Conservation (phyloP, 1,139 yeast genomes). For the Saccharomyces hybrid region DNA sequence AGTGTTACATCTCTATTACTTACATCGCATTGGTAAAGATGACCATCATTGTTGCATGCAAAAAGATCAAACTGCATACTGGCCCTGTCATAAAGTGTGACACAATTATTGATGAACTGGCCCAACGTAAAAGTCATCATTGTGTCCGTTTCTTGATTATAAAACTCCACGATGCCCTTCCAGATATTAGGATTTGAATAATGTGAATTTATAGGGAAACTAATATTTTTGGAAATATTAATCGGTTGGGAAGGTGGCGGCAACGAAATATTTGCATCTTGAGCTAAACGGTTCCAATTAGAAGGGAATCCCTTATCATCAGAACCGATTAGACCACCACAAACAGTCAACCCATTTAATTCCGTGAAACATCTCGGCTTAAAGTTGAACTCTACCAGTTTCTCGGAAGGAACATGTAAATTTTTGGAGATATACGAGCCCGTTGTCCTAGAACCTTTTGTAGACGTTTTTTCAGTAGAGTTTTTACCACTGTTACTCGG, state of each 20-base stretch:
- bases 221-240: conserved; percentile 20
- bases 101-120: conserved; percentile 75
- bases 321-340: conserved; percentile 58
- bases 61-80: conserved; percentile 41
- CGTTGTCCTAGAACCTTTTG: conserved; percentile 4
- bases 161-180: conserved; percentile 58
- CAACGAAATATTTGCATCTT: conserved; percentile 1
- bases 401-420: conserved; percentile 23
- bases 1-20: conserved; percentile 38
- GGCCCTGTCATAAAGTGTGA: conserved; percentile 37
- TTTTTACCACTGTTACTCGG: neutral
- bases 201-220: conserved; percentile 24
- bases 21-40: conserved; percentile 58
- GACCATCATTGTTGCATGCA: conserved; percentile 76
- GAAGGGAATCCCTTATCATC: conserved; percentile 30
- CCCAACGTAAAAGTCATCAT: conserved; percentile 55
- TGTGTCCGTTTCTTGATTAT: conserved; percentile 41
- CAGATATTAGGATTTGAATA: conserved; percentile 32
- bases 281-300: conserved; percentile 19
- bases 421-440: conserved; percentile 12
- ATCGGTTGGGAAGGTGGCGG: conserved; percentile 26
- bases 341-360: conserved; percentile 48
- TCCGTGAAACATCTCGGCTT: conserved; percentile 68
- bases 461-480: neutral
- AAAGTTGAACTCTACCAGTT: conserved; percentile 44